Evolutionary conservation across 2,329 filamentous ascomycete genomes (phyloP), one percentile per base, ranked within the genome.

Genomic region (Fusarium lateritium): DNA sequence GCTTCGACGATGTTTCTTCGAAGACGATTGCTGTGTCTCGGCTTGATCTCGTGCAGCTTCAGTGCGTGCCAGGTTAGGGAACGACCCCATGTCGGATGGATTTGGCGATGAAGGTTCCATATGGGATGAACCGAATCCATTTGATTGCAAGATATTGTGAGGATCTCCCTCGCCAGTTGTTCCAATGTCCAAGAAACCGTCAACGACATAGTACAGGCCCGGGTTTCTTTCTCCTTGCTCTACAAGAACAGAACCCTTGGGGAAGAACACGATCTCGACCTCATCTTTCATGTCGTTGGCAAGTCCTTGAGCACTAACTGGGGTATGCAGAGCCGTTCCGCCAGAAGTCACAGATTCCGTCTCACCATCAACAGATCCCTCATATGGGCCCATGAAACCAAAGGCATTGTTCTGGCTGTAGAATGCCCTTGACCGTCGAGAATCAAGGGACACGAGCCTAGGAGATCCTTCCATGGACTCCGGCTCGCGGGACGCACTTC

Each of bases 191-290:
- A 99, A 83, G 74, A 99, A 99, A 0, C 96, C 96, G 77, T 99
- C 96, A 50, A 99, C 92, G 5, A 99, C 95, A 79, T 99, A 99
- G 81, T 99, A 99, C 1, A 99, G 79, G 0, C 96, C 96, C 0
- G 96, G 96, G 72, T 97, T 97, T n/a, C 96, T 88, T 78, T 99
- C 96, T 11, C 96, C 95, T 81, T 98, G 94, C 76, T 99, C 96
- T 1, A 99, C 94, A 17, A 99, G 85, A 1, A 99, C 92, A 3
- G 96, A 95, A 4, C 93, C 94, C 78, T 98, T 93, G 0, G 94
- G 95, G 70, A 99, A 99, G 81, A 93, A 98, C 7, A 99, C 96
- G 69, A 99, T 98, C 76, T 99, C 96, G 4, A 98, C 89, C 54
- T 99, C 96, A 66, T 97, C 91, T 67, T 91, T 92, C 80, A 98